phyloP scores from a whole-genome alignment of 768 basidiomycete genomes.

The Leccinum pellstonianum region DNA sequence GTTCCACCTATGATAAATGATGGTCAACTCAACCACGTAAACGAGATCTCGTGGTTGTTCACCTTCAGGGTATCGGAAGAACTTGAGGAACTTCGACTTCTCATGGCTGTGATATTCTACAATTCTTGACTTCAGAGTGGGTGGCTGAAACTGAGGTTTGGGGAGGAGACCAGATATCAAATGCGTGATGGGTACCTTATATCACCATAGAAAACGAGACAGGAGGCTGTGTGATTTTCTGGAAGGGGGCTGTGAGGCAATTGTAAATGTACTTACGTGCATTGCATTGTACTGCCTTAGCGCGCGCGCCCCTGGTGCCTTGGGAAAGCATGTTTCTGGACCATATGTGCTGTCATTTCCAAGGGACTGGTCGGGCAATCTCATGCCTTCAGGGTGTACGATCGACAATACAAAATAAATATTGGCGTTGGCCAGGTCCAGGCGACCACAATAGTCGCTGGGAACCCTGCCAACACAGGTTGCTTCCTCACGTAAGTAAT shows the following conservation, averaged over 20 bases:
- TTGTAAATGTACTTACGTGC: background rate
- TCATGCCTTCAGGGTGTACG: background rate
- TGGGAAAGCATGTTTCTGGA: background rate
- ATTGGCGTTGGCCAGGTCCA: background rate
- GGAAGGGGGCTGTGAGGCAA: background rate
- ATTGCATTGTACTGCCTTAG: background rate
- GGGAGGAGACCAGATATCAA: background rate
- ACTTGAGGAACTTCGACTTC: background rate
- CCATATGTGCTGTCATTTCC: background rate
- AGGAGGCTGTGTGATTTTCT: background rate
- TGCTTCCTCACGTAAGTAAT: background rate
- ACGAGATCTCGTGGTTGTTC: background rate
- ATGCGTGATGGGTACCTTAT: background rate
- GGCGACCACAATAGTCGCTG: background rate
- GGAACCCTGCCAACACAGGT: too few relatives aligned
- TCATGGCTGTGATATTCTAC: background rate
- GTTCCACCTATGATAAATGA: background rate
- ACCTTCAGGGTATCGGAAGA: background rate
- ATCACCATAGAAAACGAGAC: background rate
- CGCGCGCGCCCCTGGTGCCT: background rate
- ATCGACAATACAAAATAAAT: background rate
- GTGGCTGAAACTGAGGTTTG: background rate
- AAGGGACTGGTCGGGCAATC: background rate
- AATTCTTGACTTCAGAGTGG: too few relatives aligned
- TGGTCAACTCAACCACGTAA: background rate